Conservation (phyloP, 306 rosid genomes). For the peach (Prunus persica) region DNA sequence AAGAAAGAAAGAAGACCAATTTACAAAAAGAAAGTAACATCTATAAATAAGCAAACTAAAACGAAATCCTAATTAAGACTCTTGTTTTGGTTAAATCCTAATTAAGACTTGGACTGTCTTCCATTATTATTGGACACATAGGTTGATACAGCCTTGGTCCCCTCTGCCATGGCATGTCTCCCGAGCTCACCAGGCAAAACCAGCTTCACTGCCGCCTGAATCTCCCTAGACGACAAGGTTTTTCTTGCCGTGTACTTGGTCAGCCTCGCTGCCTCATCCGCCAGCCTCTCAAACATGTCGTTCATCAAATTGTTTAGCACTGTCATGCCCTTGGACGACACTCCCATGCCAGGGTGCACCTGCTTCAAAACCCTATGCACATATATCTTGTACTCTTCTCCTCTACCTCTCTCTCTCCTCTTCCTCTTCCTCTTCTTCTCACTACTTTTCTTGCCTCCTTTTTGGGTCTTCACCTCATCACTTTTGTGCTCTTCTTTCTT, state of each 20-base stretch:
- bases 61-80: background rate
- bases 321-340: conserved; percentile 57
- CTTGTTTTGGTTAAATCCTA: background rate
- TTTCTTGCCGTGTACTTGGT: conserved; percentile 31
- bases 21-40: background rate
- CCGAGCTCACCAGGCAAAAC: conserved; percentile 67
- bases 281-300: conserved; percentile 82
- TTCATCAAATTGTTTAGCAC: conserved; percentile 61
- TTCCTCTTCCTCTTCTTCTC: conserved; percentile 27
- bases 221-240: conserved; percentile 55
- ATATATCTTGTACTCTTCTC: conserved; percentile 63
- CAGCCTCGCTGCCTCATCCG: conserved; percentile 52
- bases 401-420: conserved; percentile 16
- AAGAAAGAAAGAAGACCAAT: background rate
- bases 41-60: too few species aligned
- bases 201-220: conserved; percentile 65
- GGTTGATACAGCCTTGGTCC: conserved; percentile 50
- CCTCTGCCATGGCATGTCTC: conserved; percentile 71
- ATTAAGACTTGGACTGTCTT: background rate
- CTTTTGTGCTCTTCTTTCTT: conserved; percentile 1
- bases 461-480: background rate
- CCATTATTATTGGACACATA: conserved; percentile 21
- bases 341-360: conserved; percentile 74
- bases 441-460: background rate
- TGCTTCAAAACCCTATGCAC: conserved; percentile 64